Evolutionary conservation across 139 green algal species (phyloP).

Genomic region (Desmodesmus armatus): DNA sequence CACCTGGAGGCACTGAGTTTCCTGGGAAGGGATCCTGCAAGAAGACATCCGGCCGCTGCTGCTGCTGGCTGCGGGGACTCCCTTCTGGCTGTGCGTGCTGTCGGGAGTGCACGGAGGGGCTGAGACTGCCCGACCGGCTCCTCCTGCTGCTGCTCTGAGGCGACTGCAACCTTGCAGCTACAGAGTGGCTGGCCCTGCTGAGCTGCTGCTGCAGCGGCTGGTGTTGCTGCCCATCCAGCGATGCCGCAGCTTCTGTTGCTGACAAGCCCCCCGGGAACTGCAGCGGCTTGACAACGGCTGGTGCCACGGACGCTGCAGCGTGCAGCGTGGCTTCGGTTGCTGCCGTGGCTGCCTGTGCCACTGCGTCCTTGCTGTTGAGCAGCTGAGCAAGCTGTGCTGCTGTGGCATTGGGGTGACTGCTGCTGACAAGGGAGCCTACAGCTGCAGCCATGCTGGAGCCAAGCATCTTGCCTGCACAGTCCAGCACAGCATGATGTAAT

Average conservation of each 20-base stretch:
- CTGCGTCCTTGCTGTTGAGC: conserved; percentile 33
- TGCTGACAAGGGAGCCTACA: neutral
- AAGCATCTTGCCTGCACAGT: conserved; percentile 28
- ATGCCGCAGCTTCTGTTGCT: neutral
- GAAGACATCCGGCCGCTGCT: no score
- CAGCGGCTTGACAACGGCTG: conserved; percentile 9
- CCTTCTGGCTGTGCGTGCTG: no score
- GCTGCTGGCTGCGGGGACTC: neutral
- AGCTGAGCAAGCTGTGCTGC: conserved; percentile 36
- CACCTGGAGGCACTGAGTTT: no score
- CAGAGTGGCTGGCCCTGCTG: no score
- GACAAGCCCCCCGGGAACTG: conserved; percentile 1
- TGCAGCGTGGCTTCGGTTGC: neutral
- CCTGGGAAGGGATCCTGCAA: no score
- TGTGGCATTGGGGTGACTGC: neutral
- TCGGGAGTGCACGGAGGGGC: no score
- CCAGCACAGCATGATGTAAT: no score
- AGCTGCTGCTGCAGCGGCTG: conserved; percentile 19
- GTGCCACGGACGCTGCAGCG: neutral
- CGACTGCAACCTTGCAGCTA: no score
- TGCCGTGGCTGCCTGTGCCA: conserved; percentile 10
- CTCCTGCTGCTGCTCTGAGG: no score
- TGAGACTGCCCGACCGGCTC: no score
- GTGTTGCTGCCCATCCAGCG: conserved; percentile 1
- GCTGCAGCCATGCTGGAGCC: conserved; percentile 16